Percentiles rank a stretch among this genome's conserved stretches.
Evolutionary conservation across 73 alveolate species (phyloP).

Genomic region (Paramecium octaurelia): DNA sequence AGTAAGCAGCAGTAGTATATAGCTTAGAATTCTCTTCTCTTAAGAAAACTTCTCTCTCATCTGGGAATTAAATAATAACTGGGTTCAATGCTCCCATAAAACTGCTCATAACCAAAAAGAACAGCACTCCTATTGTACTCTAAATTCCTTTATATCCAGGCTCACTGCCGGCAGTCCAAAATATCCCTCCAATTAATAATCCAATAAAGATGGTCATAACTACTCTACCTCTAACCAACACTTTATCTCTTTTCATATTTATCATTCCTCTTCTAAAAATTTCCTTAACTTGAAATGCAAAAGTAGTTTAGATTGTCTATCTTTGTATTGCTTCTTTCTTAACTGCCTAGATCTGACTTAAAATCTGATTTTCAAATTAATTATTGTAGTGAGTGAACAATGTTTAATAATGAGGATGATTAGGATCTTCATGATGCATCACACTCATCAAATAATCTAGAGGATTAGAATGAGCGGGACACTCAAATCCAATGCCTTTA

Average conservation of each 20-base stretch:
- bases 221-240: neutral
- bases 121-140: slow-evolving; percentile 53
- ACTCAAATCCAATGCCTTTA: slow-evolving; percentile 46
- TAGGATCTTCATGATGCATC: neutral
- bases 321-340: neutral
- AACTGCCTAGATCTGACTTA: neutral
- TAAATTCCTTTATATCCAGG: neutral
- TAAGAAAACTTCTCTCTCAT: slow-evolving; percentile 74
- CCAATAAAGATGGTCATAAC: neutral
- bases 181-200: slow-evolving; percentile 28
- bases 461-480: slow-evolving; percentile 75
- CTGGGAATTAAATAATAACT: slow-evolving; percentile 56
- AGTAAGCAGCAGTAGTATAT: slow-evolving; percentile 63
- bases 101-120: slow-evolving; percentile 35
- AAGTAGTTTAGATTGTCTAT: neutral
- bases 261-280: slow-evolving; percentile 21
- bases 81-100: slow-evolving; percentile 54
- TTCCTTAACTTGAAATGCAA: neutral
- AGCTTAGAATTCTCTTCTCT: slow-evolving; percentile 68
- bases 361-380: neutral
- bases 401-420: neutral
- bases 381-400: neutral
- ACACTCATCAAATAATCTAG: slow-evolving; percentile 72
- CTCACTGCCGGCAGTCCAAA: slow-evolving; percentile 11
- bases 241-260: slow-evolving; percentile 23